Evolutionary conservation across 2,329 filamentous ascomycete species (phyloP), one percentile per base, ranked within the genome.

Genomic region (Fusarium euwallaceae): DNA sequence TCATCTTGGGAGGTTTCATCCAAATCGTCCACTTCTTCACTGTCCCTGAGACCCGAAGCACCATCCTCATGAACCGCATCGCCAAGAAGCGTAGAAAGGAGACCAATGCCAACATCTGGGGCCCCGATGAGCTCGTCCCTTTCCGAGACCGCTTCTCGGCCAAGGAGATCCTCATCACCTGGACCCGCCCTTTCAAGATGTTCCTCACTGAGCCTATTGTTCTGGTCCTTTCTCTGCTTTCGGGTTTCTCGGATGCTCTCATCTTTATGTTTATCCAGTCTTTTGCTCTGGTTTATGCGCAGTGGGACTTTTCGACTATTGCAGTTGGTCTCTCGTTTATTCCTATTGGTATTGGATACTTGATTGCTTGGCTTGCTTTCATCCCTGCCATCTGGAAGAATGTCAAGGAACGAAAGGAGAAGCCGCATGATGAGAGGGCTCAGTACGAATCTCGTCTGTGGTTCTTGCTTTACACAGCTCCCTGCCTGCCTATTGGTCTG

Each of bases 261-360:
- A 94, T 94, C 82, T 95, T 94, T 85, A 93, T 93, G 86, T 93
- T 93, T 80, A 90, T 94, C 64, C 91, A 94, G 80, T 92, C 90
- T 0, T 95, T 94, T 75, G 82, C 85, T 0, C 85, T 93, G 2
- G 92, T 95, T 3, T 93, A 93, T 77, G 82, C 85, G 17, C 91
- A 94, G 78, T 95, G 92, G 91, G 78, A 83, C 53, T 94, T 94
- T 75, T 82, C 82, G 24, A 86, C 87, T 9, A 82, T 91, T 3
- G 82, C 87, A 10, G 83, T 91, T 2, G 91, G 91, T 0, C 84
- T 93, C 24, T 82, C 89, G 0, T 93, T 94, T 80, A 87, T 93
- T 24, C 88, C 92, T 4, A 91, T 94, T 48, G 87, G 92, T 24
- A 73, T 94, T 27, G 92, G 92, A 4, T 94, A 94, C 76, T 73